A percentile compares a stretch with the other conserved stretches of the same genome.
Evolutionary conservation across 768 basidiomycete genomes (phyloP).

Genomic region (Tephrocybe sp.): DNA sequence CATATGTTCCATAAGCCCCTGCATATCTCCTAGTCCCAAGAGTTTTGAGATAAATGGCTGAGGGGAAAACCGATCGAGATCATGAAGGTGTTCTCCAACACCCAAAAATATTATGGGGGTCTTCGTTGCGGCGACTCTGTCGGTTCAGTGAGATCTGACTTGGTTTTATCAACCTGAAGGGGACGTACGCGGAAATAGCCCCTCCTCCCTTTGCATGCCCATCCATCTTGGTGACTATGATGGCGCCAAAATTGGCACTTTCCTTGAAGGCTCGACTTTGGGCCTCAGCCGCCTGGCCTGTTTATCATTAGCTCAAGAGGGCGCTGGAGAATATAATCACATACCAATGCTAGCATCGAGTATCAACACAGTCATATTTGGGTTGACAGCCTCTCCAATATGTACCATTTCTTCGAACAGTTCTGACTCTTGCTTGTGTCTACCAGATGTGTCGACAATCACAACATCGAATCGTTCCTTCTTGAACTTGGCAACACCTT

Average conservation of each 20-base stretch:
- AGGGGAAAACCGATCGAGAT: constrained; percentile 93
- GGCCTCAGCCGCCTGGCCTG: constrained; percentile 95
- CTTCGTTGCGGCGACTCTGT: constrained; percentile 94
- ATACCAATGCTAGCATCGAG: constrained; percentile 95
- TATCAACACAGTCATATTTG: constrained; percentile 94
- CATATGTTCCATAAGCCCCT: constrained; percentile 98
- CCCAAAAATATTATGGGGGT: constrained; percentile 99
- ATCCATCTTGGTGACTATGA: constrained; percentile 99
- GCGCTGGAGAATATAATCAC: too few species aligned
- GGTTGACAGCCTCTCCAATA: constrained; percentile 89
- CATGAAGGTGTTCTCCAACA: constrained; percentile 95
- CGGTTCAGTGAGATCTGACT: not conserved
- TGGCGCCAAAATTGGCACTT: constrained; percentile 95
- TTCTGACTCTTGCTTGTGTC: constrained; percentile 96
- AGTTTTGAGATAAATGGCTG: constrained; percentile 97
- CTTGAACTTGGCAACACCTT: constrained; percentile 96
- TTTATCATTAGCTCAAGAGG: too few species aligned
- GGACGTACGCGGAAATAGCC: constrained; percentile 93
- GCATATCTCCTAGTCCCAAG: constrained; percentile 93
- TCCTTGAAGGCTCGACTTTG: constrained; percentile 98
- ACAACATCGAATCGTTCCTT: constrained; percentile 98
- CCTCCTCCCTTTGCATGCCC: constrained; percentile 99
- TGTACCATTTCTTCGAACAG: constrained; percentile 98
- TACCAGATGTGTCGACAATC: constrained; percentile 96
- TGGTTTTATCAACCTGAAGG: not conserved